phyloP scores from a whole-genome alignment of 495 filamentous ascomycete genomes.

The Cladorrhinum samala region DNA sequence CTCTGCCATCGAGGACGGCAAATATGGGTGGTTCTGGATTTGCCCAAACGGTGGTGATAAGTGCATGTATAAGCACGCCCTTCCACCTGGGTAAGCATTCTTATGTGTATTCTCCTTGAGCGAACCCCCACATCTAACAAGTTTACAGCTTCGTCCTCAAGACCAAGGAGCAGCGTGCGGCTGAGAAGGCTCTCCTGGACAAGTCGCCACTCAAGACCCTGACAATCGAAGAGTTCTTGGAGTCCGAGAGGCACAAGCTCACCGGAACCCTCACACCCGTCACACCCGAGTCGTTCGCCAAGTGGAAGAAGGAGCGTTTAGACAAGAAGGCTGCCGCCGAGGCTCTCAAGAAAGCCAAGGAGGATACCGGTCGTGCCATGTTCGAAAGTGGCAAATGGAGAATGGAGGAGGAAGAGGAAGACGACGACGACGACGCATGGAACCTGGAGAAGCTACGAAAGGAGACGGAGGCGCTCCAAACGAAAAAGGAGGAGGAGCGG shows the following conservation, averaged over 20 bases:
- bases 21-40: constrained; percentile 98
- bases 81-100: constrained; percentile 76
- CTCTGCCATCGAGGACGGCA: constrained; percentile 93
- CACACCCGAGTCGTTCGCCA: constrained; percentile 81
- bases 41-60: constrained; percentile 97
- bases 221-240: constrained; percentile 94
- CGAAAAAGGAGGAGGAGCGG: constrained; percentile 57
- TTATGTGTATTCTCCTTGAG: too few relatives aligned
- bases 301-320: constrained; percentile 90
- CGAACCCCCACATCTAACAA: too few relatives aligned
- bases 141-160: constrained; percentile 94
- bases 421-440: constrained; percentile 58
- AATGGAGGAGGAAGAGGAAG: constrained; percentile 58
- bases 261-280: constrained; percentile 88
- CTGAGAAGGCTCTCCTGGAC: constrained; percentile 95
- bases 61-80: constrained; percentile 96
- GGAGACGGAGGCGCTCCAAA: constrained; percentile 62
- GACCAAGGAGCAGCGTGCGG: constrained; percentile 92
- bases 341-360: constrained; percentile 80
- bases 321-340: constrained; percentile 94
- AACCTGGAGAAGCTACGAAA: constrained; percentile 69
- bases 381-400: constrained; percentile 97
- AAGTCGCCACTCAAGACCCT: constrained; percentile 92
- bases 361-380: constrained; percentile 86
- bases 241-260: constrained; percentile 89